These are phyloP conservation scores for Ophiostoma quercus DNA, from an alignment of 2,329 filamentous ascomycete genomes.

Conservation along the genomic window DNA sequence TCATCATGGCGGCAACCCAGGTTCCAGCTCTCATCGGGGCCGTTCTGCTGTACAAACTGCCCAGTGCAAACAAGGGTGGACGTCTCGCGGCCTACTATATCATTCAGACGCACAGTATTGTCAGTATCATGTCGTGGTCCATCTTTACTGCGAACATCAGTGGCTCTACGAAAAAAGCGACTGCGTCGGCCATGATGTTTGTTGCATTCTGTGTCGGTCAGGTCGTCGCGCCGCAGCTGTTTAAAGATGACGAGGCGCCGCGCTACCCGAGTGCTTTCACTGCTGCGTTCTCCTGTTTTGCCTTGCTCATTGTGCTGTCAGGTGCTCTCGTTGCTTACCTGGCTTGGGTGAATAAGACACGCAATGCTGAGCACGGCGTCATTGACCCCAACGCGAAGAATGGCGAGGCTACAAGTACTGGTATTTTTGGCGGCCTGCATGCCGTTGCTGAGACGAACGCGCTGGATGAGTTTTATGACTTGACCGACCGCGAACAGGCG, in stretches of 20 bases:
- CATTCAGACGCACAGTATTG: slow-evolving; percentile 41
- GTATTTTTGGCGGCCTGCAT: not conserved
- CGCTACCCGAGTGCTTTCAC: slow-evolving; percentile 52
- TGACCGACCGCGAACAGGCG: not conserved
- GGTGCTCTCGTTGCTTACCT: not conserved
- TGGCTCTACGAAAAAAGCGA: slow-evolving; percentile 55
- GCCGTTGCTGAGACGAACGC: not conserved
- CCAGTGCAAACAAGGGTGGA: slow-evolving; percentile 50
- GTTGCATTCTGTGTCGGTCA: slow-evolving; percentile 51
- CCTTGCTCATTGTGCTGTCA: not conserved
- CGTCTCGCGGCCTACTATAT: slow-evolving; percentile 61
- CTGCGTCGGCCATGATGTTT: slow-evolving; percentile 50
- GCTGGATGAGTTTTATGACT: not conserved
- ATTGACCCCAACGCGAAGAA: not conserved
- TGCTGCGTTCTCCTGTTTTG: slow-evolving; percentile 31
- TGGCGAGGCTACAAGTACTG: not conserved
- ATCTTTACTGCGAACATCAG: slow-evolving; percentile 58
- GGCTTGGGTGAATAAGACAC: not conserved
- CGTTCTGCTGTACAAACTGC: slow-evolving; percentile 57
- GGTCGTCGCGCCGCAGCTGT: slow-evolving; percentile 51
- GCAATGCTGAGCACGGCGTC: not conserved
- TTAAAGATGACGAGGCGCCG: slow-evolving; percentile 51
- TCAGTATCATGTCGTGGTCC: slow-evolving; percentile 57
- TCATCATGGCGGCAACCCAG: slow-evolving; percentile 30
- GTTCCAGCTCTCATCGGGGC: slow-evolving; percentile 52